Evolutionary conservation across 805 yeast genomes (phyloP), one percentile per base, ranked within the genome.

Genomic region (Metschnikowia proteae): DNA sequence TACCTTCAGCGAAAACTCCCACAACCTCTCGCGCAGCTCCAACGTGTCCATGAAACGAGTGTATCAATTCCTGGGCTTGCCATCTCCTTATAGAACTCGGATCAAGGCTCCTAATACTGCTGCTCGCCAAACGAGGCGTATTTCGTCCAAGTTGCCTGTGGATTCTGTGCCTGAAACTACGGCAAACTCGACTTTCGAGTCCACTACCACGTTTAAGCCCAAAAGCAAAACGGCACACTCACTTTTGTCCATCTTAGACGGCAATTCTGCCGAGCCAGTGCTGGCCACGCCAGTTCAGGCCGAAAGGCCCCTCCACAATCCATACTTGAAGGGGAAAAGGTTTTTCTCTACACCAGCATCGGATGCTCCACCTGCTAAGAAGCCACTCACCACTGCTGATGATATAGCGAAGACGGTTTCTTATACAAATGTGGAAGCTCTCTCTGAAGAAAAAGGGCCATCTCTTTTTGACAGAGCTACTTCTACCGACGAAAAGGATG

Each of bases 221-320:
- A 47, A 74, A 46, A 76, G 80, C 52, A 70, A 67, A 32, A 73
- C 82, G 0, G 83, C 83, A 1, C 65, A 76, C 45, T 74, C 82
- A 1, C 62, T 79, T 42, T 59, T 78, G 38, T 75, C 81, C 3
- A 65, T 71, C 38, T 60, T 73, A 37, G 76, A 72, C 51, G 68
- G 64, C 6, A 52, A 57, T 22, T 23, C 38, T 7, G 51, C 23
- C 3, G 23, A 41, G 6, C 11, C 33, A 2, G 37, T 25, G 13
- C 35, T 38, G 8, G 31, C 28, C 4, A 37, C 36, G 6, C n/a
- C 29, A 23, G 25, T 36, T 33, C 22, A 34, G 37, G 17, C 17
- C 28, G 35, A 23, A 11, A 51, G 47, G 22, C 53, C 58, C 5
- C 57, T 56, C 11, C 56, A 55, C 29, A 56, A 56, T 38, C 57